Base-by-base conservation (phyloP, 805 yeast genomes). In the Blastobotrys peoriensis region DNA sequence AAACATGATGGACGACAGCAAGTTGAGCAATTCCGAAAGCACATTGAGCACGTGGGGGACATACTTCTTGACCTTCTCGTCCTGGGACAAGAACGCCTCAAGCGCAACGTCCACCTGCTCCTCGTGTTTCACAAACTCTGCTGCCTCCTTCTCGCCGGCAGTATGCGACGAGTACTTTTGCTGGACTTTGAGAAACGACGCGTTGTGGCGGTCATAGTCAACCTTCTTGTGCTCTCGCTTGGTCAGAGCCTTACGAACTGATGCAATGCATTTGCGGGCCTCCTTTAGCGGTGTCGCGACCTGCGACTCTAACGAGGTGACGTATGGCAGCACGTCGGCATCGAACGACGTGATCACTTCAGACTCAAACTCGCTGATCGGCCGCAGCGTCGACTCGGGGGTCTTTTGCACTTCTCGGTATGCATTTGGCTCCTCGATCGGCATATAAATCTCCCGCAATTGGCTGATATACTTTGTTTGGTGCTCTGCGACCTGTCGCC, bases 141-240 rank as follows among this genome's bases (percentile, higher is more conserved):
- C 27, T 43, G 54, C 49, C 20, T 57, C 68, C 41, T 61, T 61
- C 18, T 62, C 67, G 19, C 58, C 47, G 33, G 49, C 44, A 15
- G 33, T 40, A 20, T 49, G 43, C 5, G 22, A 16, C 17, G 30
- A 13, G 3, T 21, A 17, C 51, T 63, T 62, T 37, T 52, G 47
- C 36, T 48, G 40, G 44, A 55, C 47, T 48, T 59, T 62, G 28
- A 62, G 66, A 15, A 62, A 57, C 13, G 56, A 35, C 41, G 63
- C 61, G 16, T 57, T 47, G 38, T 45, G 51, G 6, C 68, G 55
- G 48, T 64, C 69, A 47, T 52, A 65, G 51, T 64, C 69, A 23
- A 63, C 49, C 55, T 65, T 64, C 51, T 64, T 64, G 52, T 63
- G 67, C 22, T 58, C 63, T 2, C 68, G 56, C 44, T 64, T 64